These are phyloP conservation scores for Bacterosira constricta DNA, from an alignment of 108 stramenopile species.

Conservation along the genomic window DNA sequence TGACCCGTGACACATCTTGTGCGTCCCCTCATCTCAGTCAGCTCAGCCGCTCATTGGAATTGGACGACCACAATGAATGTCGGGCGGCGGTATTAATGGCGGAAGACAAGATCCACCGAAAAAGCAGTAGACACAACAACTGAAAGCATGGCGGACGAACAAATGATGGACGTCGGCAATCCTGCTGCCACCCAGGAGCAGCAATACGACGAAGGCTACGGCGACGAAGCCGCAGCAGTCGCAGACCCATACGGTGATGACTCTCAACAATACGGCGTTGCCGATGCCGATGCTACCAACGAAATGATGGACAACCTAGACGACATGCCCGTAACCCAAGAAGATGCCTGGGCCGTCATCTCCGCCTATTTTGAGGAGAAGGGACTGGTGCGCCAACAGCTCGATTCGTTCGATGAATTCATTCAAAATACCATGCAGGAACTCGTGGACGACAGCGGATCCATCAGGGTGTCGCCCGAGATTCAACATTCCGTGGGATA, in stretches of 20 bases:
- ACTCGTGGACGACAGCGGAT: conserved; percentile 93
- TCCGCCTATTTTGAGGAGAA: conserved; percentile 98
- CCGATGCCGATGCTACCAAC: conserved; percentile 8
- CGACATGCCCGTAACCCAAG: conserved; percentile 94
- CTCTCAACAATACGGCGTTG: not conserved
- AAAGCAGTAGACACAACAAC: no score
- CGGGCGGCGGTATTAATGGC: no score
- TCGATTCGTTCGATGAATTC: conserved; percentile 99
- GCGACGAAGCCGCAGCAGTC: conserved; percentile 8
- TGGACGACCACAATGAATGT: no score
- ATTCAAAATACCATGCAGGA: conserved; percentile 99
- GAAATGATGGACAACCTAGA: conserved; percentile 57
- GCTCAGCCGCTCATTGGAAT: no score
- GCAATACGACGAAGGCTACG: not conserved
- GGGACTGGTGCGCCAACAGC: conserved; percentile 98
- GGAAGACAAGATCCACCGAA: no score
- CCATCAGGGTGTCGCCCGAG: conserved; percentile 93
- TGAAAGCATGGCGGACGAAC: no score
- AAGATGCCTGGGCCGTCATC: conserved; percentile 98
- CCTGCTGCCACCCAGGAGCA: no score
- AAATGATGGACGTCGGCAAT: not conserved
- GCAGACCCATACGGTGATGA: not conserved
- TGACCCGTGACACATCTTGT: no score
- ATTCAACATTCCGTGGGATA: conserved; percentile 89
- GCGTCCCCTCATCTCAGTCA: no score